Conservation (phyloP, 352 stramenopile species). For the Phytophthora aleatoria region DNA sequence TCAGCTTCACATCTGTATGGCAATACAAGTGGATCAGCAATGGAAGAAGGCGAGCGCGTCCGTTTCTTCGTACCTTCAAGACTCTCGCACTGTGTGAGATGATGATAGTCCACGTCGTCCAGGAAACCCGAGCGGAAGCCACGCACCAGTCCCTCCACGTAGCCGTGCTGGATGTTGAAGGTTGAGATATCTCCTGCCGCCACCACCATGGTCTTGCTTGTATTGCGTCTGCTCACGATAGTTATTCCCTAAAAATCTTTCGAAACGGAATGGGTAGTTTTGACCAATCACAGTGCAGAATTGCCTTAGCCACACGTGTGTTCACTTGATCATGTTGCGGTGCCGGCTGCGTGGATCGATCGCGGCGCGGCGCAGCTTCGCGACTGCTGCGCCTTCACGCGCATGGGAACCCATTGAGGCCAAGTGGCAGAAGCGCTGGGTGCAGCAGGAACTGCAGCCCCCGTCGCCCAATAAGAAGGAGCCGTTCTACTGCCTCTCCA, state of each 20-base stretch:
- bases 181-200: conserved; percentile 91
- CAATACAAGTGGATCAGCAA: conserved; percentile 9
- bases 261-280: background rate
- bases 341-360: conserved; percentile 19
- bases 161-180: conserved; percentile 99
- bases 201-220: conserved; percentile 48
- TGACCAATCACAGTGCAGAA: background rate
- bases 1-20: conserved; percentile 87
- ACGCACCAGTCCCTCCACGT: conserved; percentile 96
- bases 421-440: conserved; percentile 80
- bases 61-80: conserved; percentile 70
- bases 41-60: background rate
- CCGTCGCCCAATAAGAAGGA: conserved; percentile 36
- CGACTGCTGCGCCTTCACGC: conserved; percentile 24
- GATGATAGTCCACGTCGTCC: conserved; percentile 90
- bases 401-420: conserved; percentile 63
- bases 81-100: conserved; percentile 90
- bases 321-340: conserved; percentile 22
- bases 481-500: conserved; percentile 92
- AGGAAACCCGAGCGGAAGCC: conserved; percentile 94
- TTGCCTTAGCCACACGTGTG: conserved; percentile 2
- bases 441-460: conserved; percentile 22
- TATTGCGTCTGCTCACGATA: background rate
- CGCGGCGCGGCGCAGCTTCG: conserved; percentile 26
- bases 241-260: conserved; percentile 4